These are phyloP conservation scores for Aristolochia fimbriata DNA, from an alignment of 164 flowering plant genomes.

Conservation along the genomic window DNA sequence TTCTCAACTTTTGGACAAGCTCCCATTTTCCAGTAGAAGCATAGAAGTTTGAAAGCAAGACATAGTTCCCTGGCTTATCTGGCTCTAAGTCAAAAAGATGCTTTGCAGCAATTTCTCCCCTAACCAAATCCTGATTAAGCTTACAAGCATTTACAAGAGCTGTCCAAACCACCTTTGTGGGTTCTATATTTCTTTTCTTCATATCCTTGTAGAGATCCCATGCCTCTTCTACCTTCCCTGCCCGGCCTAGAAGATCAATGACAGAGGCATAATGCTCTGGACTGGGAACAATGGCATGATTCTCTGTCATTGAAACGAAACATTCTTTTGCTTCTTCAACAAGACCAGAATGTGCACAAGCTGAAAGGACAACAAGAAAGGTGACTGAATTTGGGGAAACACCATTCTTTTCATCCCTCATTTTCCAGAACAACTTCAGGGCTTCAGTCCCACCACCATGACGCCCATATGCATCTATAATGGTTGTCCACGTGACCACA, in stretches of 20 bases:
- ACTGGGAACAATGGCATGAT: constrained; percentile 25
- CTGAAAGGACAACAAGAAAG: constrained; percentile 42
- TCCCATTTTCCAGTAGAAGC: constrained; percentile 53
- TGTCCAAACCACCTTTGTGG: constrained; percentile 29
- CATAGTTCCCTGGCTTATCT: constrained; percentile 29
- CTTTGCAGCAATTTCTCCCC: constrained; percentile 42
- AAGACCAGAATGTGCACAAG: constrained; percentile 51
- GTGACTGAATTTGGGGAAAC: constrained; percentile 39
- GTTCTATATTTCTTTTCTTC: constrained; percentile 13
- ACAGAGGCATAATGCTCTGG: constrained; percentile 48
- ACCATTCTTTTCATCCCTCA: constrained; percentile 18
- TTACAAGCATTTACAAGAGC: constrained; percentile 44
- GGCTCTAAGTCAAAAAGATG: constrained; percentile 35
- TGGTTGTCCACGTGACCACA: constrained; percentile 47
- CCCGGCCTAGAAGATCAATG: constrained; percentile 40
- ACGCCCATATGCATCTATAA: constrained; percentile 39
- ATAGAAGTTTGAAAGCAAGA: constrained; percentile 43
- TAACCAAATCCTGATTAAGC: constrained; percentile 24
- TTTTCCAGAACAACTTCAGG: constrained; percentile 27
- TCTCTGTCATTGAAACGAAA: constrained; percentile 22
- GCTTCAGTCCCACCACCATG: constrained; percentile 44
- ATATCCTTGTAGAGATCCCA: constrained; percentile 31
- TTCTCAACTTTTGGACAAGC: constrained; percentile 29
- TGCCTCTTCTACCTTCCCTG: constrained; percentile 36
- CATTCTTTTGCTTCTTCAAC: constrained; percentile 33